Conservation (phyloP, 805 yeast species). For the Jamesozyma lodderae region DNA sequence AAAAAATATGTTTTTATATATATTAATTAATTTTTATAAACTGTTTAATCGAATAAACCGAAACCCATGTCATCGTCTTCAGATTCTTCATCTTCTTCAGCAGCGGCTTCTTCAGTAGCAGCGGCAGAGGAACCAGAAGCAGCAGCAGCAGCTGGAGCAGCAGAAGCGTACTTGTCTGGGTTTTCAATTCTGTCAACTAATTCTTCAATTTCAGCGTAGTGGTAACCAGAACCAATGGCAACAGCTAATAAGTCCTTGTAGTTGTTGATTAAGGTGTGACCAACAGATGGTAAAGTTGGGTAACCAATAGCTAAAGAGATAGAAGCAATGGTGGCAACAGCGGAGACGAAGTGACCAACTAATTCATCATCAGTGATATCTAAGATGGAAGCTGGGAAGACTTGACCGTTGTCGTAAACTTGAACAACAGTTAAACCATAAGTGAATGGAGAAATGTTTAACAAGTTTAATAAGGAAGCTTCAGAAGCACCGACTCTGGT, state of each 20-base stretch:
- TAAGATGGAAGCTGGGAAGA: constrained; percentile 92
- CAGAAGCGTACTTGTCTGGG: constrained; percentile 99
- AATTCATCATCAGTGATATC: constrained; percentile 98
- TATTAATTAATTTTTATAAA: constrained; percentile 28
- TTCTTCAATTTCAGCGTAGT: constrained; percentile 98
- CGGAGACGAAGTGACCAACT: constrained; percentile 82
- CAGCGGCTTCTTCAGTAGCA: constrained; percentile 65
- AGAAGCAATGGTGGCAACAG: constrained; percentile 88
- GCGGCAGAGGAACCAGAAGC: constrained; percentile 50
- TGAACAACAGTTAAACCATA: constrained; percentile 95
- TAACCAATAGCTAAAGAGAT: constrained; percentile 95
- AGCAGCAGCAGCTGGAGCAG: constrained; percentile 96
- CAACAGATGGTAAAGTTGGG: constrained; percentile 99
- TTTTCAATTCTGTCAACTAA: constrained; percentile 99
- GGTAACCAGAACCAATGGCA: constrained; percentile 97
- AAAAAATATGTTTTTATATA: too few species aligned
- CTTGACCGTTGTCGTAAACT: constrained; percentile 98
- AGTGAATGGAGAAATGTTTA: constrained; percentile 99
- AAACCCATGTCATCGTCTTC: constrained; percentile 89
- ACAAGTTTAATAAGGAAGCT: constrained; percentile 97
- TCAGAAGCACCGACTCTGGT: constrained; percentile 96
- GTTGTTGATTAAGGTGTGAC: constrained; percentile 97
- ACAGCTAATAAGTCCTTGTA: constrained; percentile 98
- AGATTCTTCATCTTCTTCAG: constrained; percentile 61
- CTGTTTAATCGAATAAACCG: constrained; percentile 91